phyloP scores from a whole-genome alignment of 1,139 yeast species.

The Debaryomyces nepalensis region DNA sequence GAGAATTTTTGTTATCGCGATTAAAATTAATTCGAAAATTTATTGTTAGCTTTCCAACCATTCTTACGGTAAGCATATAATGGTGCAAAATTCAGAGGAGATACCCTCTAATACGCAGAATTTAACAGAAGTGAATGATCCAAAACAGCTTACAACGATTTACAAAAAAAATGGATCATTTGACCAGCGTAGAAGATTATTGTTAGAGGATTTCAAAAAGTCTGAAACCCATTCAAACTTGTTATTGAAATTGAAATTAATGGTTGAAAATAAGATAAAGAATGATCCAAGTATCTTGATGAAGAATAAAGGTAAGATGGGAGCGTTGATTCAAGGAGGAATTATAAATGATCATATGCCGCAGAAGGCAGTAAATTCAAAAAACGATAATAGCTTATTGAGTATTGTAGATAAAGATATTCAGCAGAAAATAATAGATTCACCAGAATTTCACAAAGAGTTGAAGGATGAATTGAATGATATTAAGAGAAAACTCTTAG shows the following conservation, averaged over 20 bases:
- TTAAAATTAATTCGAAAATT: neutral
- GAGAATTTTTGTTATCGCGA: constrained; percentile 1
- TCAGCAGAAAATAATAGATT: constrained; percentile 50
- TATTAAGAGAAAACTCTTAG: constrained; percentile 37
- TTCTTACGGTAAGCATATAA: too few species aligned
- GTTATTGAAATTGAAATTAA: constrained; percentile 43
- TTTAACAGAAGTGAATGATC: constrained; percentile 27
- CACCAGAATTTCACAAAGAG: constrained; percentile 42
- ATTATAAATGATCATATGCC: constrained; percentile 33
- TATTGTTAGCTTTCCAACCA: too few species aligned
- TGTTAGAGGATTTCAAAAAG: constrained; percentile 49
- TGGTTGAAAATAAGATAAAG: constrained; percentile 52
- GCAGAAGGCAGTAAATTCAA: constrained; percentile 13
- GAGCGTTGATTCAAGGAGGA: constrained; percentile 58
- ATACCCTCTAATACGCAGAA: neutral
- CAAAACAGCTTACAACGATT: constrained; percentile 44
- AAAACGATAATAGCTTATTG: constrained; percentile 25
- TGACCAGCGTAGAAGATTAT: constrained; percentile 48
- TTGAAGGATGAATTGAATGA: constrained; percentile 42
- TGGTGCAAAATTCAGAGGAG: neutral
- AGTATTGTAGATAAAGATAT: constrained; percentile 52
- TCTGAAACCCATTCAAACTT: constrained; percentile 51
- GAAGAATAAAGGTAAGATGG: constrained; percentile 56
- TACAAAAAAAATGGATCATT: constrained; percentile 58
- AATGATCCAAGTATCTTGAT: constrained; percentile 53